A percentile compares a stretch with the other conserved stretches of the same genome.
phyloP scores from a whole-genome alignment of 805 yeast genomes.

The Candida coquimbonensis region DNA sequence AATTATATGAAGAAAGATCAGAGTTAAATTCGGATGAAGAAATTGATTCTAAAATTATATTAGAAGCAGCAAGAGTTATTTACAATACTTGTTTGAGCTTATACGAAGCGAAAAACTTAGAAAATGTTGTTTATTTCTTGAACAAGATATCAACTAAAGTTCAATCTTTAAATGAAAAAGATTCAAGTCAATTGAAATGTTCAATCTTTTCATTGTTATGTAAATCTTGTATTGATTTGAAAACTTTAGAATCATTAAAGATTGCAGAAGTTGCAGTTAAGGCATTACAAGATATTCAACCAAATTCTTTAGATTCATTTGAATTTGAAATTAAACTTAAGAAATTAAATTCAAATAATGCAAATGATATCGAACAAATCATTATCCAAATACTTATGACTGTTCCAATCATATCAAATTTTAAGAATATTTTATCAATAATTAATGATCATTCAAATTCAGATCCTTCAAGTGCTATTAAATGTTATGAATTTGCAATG shows the following conservation, averaged over 20 bases:
- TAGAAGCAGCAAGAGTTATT: constrained; percentile 28
- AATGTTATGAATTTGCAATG: constrained; percentile 29
- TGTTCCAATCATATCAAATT: constrained; percentile 18
- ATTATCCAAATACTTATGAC: constrained; percentile 32
- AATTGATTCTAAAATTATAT: constrained; percentile 11
- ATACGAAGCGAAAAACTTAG: constrained; percentile 7
- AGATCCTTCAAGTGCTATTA: constrained; percentile 23
- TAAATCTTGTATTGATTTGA: constrained; percentile 22
- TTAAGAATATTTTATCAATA: constrained; percentile 20
- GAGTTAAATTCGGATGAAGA: constrained; percentile 14
- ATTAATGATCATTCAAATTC: constrained; percentile 23
- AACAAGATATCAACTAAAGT: constrained; percentile 9
- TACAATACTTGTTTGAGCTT: constrained; percentile 27
- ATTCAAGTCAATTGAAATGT: constrained; percentile 16
- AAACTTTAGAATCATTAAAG: constrained; percentile 8
- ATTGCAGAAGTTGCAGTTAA: constrained; percentile 19
- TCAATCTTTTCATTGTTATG: constrained; percentile 23
- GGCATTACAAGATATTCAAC: constrained; percentile 22
- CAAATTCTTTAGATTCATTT: constrained; percentile 26
- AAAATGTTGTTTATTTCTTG: constrained; percentile 15
- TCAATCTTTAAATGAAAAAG: constrained; percentile 9
- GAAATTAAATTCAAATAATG: constrained; percentile 8
- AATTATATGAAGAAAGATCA: constrained; percentile 27
- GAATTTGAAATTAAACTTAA: constrained; percentile 22
- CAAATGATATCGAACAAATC: constrained; percentile 21